Conservation (phyloP, 2,329 filamentous ascomycete species). For the Cylindrodendrum hubeiense region DNA sequence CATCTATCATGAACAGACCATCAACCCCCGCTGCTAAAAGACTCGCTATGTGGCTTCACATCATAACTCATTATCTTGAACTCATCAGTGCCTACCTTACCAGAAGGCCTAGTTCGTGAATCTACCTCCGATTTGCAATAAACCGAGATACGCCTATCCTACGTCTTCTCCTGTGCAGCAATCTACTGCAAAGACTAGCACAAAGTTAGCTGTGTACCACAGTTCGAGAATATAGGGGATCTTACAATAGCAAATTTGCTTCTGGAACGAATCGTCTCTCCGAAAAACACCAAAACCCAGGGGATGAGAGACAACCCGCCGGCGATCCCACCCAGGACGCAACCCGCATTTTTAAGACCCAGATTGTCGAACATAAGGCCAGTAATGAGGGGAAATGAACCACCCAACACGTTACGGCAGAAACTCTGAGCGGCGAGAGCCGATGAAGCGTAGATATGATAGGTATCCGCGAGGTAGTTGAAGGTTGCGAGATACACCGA, state of each 20-base stretch:
- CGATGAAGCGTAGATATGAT: conserved; percentile 86
- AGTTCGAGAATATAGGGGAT: neutral
- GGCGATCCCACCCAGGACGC: conserved; percentile 80
- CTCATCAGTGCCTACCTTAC: neutral
- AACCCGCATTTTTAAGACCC: conserved; percentile 78
- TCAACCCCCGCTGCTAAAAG: neutral
- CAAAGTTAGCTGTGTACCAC: neutral
- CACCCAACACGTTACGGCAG: conserved; percentile 86
- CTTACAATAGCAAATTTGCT: conserved; percentile 80
- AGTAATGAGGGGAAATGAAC: conserved; percentile 84
- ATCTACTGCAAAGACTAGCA: conserved; percentile 36
- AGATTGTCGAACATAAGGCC: conserved; percentile 78
- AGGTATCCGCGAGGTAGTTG: conserved; percentile 92
- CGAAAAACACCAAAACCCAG: conserved; percentile 86
- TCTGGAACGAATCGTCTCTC: conserved; percentile 78
- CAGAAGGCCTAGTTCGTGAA: neutral
- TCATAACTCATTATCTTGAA: neutral
- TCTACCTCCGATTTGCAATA: neutral
- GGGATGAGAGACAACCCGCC: conserved; percentile 81
- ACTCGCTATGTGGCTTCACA: neutral
- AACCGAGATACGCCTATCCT: neutral
- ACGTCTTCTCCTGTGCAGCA: neutral
- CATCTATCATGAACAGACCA: neutral
- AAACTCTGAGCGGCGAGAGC: conserved; percentile 89
- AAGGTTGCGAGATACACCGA: conserved; percentile 89